Base-by-base conservation (phyloP, 257 asterid species). In the Rauvolfia tetraphylla region DNA sequence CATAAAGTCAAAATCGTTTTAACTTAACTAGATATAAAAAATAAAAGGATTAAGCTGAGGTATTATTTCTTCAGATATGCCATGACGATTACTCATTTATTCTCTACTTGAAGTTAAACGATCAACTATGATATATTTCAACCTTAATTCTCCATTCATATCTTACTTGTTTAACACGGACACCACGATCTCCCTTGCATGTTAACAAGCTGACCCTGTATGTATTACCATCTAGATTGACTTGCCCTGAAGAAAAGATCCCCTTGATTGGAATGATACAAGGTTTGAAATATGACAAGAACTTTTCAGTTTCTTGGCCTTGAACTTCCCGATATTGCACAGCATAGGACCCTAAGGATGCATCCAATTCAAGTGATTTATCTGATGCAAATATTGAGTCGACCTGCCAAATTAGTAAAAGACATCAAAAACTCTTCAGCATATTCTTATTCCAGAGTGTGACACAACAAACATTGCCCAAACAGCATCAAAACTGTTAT, bases 311-410 rank as follows among this genome's bases (percentile, higher is more conserved):
- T 81, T 93, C 98, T 67, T 86, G 91, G 74, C 98, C 96, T 83
- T 93, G 98, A 75, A 89, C 86, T 89, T 93, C 98, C 72, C 90
- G 93, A 80, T 93, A 93, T 85, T 93, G 98, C 46, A 89, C 96
- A 39, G 96, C 92, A 23, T 88, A 85, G n/a, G 96, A 91, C 27
- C 98, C 96, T 36, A 93, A 88, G 44, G 86, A 89, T 72, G 93
- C 83, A 77, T 93, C 98, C 81, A 93, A 80, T 81, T 93, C 98
- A 77, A 93, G 91, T 31, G 98, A 85, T 83, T 91, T 93, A 68
- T 80, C 80, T 9, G 86, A 80, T 56, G 80, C 86, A 57, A 80
- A 72, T 20, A 23, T 48, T 15, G 80, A 15, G 14, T 83, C 86
- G 33, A 17, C 82, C 86, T 83, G 65, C 78, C 58, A 77, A 69